Base-by-base conservation (phyloP, 2,329 filamentous ascomycete species). In the Fusarium pilosicola region DNA sequence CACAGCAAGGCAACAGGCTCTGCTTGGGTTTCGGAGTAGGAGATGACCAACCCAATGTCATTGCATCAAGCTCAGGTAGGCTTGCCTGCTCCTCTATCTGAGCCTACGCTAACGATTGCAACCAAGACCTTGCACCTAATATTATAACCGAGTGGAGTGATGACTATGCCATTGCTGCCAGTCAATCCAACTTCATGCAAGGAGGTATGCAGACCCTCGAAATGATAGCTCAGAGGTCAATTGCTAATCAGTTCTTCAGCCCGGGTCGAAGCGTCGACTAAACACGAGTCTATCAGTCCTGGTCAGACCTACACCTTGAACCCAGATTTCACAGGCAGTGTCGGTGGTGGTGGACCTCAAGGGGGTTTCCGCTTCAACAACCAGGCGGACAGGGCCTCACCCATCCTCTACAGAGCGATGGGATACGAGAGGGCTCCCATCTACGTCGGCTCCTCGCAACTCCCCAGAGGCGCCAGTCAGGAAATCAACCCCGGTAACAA, bases 41-140 rank as follows among this genome's bases (percentile, higher is more conserved):
- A 20, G 0, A 0, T 6, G 30, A 14, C 0, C 6, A 2, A 20
- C 10, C 2, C 1, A 51, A 24, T 0, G 48, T 51, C 11, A 51
- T 51, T 1, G 30, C 48, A 20, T 20, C 3, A 12, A 34, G 4
- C n/a, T 5, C 17, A 7, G 0, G 48, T 51, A 15, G 15, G 4
- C 0, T 0, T 51, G 3, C 3, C 0, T 14, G 4, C 4, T 34
- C 30, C n/a, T 20, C 6, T 6, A 24, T 4, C 14, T 8, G 1
- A 5, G 4, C 8, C 9, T 4, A 0, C 4, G 11, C 48, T 51
- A 2, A 51, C 4, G 4, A 15, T 24, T 15, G 3, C 4, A 8
- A 20, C 3, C 9, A 24, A 51, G 48, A 0, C 9, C 1, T 51
- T 11, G 30, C 2, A 2, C 12, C 30, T 0, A 4, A 6, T 1